Evolutionary conservation across 768 basidiomycete species (phyloP).

Genomic region (Lactarius vividus): DNA sequence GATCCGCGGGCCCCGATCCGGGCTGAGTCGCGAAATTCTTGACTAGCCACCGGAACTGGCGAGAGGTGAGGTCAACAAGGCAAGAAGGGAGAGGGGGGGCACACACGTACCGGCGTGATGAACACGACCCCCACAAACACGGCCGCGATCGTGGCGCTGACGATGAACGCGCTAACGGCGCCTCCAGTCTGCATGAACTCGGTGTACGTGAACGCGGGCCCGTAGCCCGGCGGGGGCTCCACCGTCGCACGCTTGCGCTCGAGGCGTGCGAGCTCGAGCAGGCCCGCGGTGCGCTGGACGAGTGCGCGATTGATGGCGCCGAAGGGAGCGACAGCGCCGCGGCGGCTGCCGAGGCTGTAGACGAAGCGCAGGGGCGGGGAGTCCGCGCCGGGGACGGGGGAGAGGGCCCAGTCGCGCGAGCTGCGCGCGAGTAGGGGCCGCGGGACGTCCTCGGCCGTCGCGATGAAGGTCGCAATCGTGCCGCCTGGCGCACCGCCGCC

Average conservation of each 20-base stretch:
- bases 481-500: constrained; percentile 62
- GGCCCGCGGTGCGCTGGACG: constrained; percentile 57
- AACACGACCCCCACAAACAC: constrained; percentile 17
- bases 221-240: constrained; percentile 44
- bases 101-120: constrained; percentile 33
- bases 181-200: constrained; percentile 56
- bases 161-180: constrained; percentile 40
- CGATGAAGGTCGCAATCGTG: constrained; percentile 46
- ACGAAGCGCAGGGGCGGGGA: constrained; percentile 34
- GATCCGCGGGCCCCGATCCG: constrained; percentile 61
- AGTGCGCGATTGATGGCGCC: constrained; percentile 43
- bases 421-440: constrained; percentile 34
- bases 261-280: constrained; percentile 39
- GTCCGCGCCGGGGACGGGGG: constrained; percentile 40
- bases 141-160: constrained; percentile 37
- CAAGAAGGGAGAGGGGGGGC: neutral
- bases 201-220: constrained; percentile 69
- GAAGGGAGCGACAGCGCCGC: constrained; percentile 40
- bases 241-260: constrained; percentile 8
- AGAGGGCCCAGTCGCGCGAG: constrained; percentile 40
- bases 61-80: neutral
- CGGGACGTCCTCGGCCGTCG: constrained; percentile 35
- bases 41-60: constrained; percentile 55
- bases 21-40: constrained; percentile 50
- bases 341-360: constrained; percentile 37